Evolutionary conservation across 805 yeast genomes (phyloP).

Genomic region (Starmerella sp.): DNA sequence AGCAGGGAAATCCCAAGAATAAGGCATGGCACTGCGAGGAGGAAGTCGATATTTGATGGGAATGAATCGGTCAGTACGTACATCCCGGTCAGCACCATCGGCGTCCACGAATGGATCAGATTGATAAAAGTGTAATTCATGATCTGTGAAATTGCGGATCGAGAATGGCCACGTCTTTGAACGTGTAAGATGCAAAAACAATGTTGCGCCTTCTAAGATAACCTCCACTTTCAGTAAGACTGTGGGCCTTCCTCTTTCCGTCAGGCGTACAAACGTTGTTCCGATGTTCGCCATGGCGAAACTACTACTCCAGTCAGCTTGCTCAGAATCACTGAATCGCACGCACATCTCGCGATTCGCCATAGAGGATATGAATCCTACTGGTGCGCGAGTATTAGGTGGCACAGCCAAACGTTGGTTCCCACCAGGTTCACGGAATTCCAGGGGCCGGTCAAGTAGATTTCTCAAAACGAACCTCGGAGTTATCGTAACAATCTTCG

Average conservation of each 20-base stretch:
- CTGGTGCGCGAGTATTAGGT: slow-evolving; percentile 40
- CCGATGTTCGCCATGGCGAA: slow-evolving; percentile 79
- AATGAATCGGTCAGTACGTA: slow-evolving; percentile 43
- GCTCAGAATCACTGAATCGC: slow-evolving; percentile 37
- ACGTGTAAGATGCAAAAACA: slow-evolving; percentile 62
- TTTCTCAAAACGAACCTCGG: slow-evolving; percentile 77
- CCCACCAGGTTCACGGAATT: slow-evolving; percentile 24
- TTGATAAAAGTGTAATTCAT: slow-evolving; percentile 80
- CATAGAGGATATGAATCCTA: slow-evolving; percentile 41
- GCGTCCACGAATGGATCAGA: slow-evolving; percentile 60
- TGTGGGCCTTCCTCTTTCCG: slow-evolving; percentile 46
- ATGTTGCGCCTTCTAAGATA: slow-evolving; percentile 65
- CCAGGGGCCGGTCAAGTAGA: slow-evolving; percentile 43
- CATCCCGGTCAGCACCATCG: slow-evolving; percentile 41
- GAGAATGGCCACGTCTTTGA: slow-evolving; percentile 91
- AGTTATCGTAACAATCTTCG: slow-evolving; percentile 66
- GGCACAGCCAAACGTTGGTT: slow-evolving; percentile 27
- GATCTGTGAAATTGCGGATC: slow-evolving; percentile 75
- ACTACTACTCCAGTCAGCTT: slow-evolving; percentile 75
- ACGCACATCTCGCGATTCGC: slow-evolving; percentile 22
- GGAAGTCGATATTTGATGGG: slow-evolving; percentile 78
- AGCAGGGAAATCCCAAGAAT: slow-evolving; percentile 95
- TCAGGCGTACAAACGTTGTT: slow-evolving; percentile 58
- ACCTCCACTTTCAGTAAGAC: slow-evolving; percentile 61
- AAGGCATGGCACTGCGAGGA: slow-evolving; percentile 89